Conservation (phyloP, 192 early-diverging fungal species). For the Tieghemiomyces parasiticus region DNA sequence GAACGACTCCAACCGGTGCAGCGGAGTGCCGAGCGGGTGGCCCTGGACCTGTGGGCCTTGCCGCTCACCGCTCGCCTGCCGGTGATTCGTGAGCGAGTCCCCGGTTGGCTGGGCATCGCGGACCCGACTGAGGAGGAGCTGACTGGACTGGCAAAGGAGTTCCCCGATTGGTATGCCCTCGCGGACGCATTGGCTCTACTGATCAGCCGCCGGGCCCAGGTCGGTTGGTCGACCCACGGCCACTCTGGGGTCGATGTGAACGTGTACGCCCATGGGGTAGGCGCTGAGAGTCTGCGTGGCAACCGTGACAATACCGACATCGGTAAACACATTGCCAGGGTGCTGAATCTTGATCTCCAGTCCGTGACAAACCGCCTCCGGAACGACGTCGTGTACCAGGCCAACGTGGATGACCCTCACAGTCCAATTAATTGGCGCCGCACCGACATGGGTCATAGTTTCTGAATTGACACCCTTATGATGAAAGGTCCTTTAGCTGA, state of each 20-base stretch:
- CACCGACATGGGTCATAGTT: too few relatives aligned
- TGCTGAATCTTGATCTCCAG: conserved; percentile 44
- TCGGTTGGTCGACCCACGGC: conserved; percentile 79
- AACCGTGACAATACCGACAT: conserved; percentile 85
- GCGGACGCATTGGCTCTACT: conserved; percentile 32
- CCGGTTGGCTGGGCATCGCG: conserved; percentile 51
- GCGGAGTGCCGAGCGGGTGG: conserved; percentile 44
- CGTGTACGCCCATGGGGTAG: conserved; percentile 69
- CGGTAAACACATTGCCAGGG: conserved; percentile 46
- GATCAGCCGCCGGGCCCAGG: conserved; percentile 35
- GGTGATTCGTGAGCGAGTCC: conserved; percentile 38
- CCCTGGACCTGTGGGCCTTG: conserved; percentile 3
- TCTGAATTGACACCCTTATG: too few relatives aligned
- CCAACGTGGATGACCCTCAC: too few relatives aligned
- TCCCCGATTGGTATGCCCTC: conserved; percentile 20
- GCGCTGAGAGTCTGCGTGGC: conserved; percentile 42
- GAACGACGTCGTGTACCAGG: conserved; percentile 20
- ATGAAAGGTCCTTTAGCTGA: too few relatives aligned
- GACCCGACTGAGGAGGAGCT: conserved; percentile 56
- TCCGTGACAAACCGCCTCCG: conserved; percentile 38
- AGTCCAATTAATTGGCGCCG: too few relatives aligned
- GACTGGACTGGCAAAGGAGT: conserved; percentile 22
- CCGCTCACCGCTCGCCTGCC: conserved; percentile 1
- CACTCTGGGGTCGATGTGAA: conserved; percentile 95
- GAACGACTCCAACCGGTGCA: conserved; percentile 48